Percentiles rank a stretch among this genome's conserved stretches.
Evolutionary conservation across 129 eudicot species (phyloP).

Genomic region (Tanacetum coccineum): DNA sequence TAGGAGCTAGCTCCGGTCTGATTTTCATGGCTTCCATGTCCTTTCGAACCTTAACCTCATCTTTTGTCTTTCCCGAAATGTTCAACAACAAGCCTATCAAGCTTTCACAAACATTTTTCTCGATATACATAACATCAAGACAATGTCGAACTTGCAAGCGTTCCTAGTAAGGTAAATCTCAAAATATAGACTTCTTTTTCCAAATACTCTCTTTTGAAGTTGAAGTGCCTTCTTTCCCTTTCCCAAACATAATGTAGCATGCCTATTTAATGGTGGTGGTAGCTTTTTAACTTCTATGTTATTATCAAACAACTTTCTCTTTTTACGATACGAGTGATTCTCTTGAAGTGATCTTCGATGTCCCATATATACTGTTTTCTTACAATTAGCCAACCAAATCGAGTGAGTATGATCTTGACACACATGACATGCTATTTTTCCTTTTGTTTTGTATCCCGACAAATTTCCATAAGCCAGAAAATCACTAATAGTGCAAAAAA

Average conservation of each 20-base stretch:
- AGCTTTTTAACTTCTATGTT: not conserved
- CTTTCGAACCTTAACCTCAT: too few species aligned
- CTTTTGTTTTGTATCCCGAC: not conserved
- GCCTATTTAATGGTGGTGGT: not conserved
- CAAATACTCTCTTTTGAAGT: not conserved
- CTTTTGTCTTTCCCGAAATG: too few species aligned
- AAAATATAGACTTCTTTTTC: not conserved
- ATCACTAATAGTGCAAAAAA: conserved; percentile 1
- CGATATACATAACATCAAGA: too few species aligned
- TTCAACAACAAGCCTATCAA: too few species aligned
- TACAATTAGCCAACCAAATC: not conserved
- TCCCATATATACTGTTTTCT: not conserved
- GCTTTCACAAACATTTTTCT: too few species aligned
- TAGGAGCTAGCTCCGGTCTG: not conserved
- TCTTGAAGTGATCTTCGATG: not conserved
- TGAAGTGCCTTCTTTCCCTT: not conserved
- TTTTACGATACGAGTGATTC: not conserved
- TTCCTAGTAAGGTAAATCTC: not conserved
- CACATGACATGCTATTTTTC: not conserved
- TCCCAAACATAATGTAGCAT: not conserved
- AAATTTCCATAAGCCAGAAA: not conserved
- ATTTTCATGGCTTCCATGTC: not conserved
- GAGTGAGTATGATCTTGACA: not conserved
- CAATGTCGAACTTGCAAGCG: not conserved
- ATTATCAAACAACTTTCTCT: not conserved